phyloP scores from a whole-genome alignment of 495 filamentous ascomycete species.

The Penicillium flavigenum region DNA sequence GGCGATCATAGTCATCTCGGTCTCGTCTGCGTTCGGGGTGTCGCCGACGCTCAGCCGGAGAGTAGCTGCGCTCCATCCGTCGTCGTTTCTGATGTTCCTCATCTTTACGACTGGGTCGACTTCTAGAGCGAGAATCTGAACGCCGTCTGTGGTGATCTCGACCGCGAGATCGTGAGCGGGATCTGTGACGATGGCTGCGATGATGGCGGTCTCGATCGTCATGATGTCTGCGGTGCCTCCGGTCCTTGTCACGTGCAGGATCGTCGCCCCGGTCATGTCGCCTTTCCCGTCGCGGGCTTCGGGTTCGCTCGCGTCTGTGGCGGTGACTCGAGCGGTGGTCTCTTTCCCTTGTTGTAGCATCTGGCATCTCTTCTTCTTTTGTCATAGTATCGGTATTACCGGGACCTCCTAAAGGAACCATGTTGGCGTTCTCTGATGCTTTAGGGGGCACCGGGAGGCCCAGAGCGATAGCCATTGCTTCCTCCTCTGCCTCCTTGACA shows the following conservation, averaged over 20 bases:
- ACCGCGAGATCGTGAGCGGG: constrained; percentile 34
- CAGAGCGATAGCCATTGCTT: constrained; percentile 78
- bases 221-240: constrained; percentile 35
- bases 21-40: constrained; percentile 29
- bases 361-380: constrained; percentile 23
- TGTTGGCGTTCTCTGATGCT: constrained; percentile 40
- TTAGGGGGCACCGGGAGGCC: constrained; percentile 67
- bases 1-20: constrained; percentile 28
- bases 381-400: constrained; percentile 24
- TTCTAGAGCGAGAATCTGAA: constrained; percentile 35
- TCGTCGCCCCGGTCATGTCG: constrained; percentile 32
- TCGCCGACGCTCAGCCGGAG: constrained; percentile 30
- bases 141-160: constrained; percentile 28
- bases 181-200: constrained; percentile 37
- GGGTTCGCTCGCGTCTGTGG: constrained; percentile 33
- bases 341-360: constrained; percentile 23
- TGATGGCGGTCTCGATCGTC: constrained; percentile 33
- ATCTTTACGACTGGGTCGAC: constrained; percentile 29
- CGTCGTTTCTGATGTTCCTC: constrained; percentile 26
- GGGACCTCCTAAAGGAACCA: constrained; percentile 40
- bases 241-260: constrained; percentile 37
- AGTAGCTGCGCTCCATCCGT: constrained; percentile 30
- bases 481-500: constrained; percentile 91
- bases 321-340: constrained; percentile 30
- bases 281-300: constrained; percentile 35